Base-by-base conservation (phyloP, 169 alveolate genomes). In the Plasmodium gonderi region DNA sequence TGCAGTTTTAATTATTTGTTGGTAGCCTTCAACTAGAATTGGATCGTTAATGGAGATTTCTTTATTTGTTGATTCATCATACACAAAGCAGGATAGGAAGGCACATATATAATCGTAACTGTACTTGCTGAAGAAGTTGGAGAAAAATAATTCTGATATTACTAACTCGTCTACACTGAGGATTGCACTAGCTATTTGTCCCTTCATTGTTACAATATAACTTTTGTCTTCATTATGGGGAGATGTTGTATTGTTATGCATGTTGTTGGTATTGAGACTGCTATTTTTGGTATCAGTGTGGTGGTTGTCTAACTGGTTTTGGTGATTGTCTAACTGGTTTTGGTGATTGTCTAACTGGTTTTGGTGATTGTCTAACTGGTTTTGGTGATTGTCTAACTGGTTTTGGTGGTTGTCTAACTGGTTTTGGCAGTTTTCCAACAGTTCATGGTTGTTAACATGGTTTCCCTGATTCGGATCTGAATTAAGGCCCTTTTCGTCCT, bases 171-270 rank as follows among this genome's bases (percentile, higher is more conserved):
- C 99, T n/a, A 99, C 97, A 11, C 99, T 99, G 42, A 99, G 96
- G 67, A 99, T 97, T 87, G 98, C 99, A 94, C 99, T 99, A 20
- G 99, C 99, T 40, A 99, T 96, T 90, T 98, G 98, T 1, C 99
- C 99, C 96, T 94, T 98, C 95, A 97, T 91, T 44, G 97, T 98
- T 51, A 98, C 99, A 4, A 98, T 97, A 38, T 90, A 90, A 51
- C 80, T 90, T 67, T 76, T 90, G 36, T 90, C 94, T 8, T 90
- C 89, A 17, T 5, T 17, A n/a, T 5, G 29, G 2, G 42, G 79
- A 0, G 33, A 31, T 3, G 79, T 31, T 14, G n/a, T n/a, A n/a
- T n/a, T n/a, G n/a, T n/a, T n/a, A n/a, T n/a, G n/a, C n/a, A n/a
- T n/a, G n/a, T n/a, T 6, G 20, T 80, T 54, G 11, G 54, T 38